Base-by-base conservation (phyloP, 345 rosid species). In the Combretum micranthum region DNA sequence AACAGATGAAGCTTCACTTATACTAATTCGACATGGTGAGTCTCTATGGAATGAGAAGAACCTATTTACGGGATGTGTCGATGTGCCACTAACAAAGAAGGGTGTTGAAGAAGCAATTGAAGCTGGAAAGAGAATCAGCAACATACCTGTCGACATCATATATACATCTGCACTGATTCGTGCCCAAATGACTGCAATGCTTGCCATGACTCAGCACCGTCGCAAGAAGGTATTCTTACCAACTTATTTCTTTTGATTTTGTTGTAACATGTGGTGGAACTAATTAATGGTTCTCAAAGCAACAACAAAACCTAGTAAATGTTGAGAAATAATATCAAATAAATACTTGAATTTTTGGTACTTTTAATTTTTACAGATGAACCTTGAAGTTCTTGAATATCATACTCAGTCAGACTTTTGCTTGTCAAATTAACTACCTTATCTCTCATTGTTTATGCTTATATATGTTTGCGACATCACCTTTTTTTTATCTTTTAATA, bases 121-220 rank as follows among this genome's bases (percentile, higher is more conserved):
- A 77, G 99, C 99, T 15, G 99, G 99, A 60, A 87, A 80, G 78
- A 79, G 94, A 74, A 90, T 93, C 60, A 82, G 99, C 66, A 89
- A 79, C 72, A 93, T 93, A 64, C 99, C 99, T 47, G 78, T 93
- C 2, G 97, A 93, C 82, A 73, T 82, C 84, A 93, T 93, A 65
- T 93, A 74, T 52, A 90, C 99, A 4, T 93, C 97, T 0, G 79
- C 97, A 44, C 69, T 94, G 42, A 90, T 94, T 62, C 97, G 96
- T 69, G 97, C 99, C 12, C 97, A 94, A 66, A 93, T 89, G 97
- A 93, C 99, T 2, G 99, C 97, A 4, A 85, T 89, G 97, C 96
- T 89, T 69, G 99, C 99, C 25, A 93, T 93, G 96, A 89, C 86
- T 43, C 95, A 93, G 75, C 99, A 93, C 69, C 95, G 97, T 1